Conservation (phyloP, 768 basidiomycete species). For the Trametes coccinea region DNA sequence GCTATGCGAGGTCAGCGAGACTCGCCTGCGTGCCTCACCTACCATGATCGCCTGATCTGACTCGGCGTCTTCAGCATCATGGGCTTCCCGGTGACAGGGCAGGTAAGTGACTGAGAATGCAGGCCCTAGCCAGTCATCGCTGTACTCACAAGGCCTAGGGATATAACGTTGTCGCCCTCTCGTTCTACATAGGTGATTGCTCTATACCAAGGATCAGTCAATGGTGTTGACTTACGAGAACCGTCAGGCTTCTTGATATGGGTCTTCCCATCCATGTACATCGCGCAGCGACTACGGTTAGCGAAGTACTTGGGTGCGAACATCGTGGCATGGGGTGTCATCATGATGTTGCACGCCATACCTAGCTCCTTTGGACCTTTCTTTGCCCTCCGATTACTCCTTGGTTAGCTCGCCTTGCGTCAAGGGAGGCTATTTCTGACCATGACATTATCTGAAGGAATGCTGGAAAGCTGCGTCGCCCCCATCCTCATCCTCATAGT, state of each 20-base stretch:
- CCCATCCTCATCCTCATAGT: conserved; percentile 63
- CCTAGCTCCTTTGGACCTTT: conserved; percentile 60
- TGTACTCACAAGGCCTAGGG: conserved; percentile 35
- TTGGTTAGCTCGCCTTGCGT: conserved; percentile 40
- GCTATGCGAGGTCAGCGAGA: conserved; percentile 57
- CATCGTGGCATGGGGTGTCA: conserved; percentile 57
- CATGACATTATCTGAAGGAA: conserved; percentile 39
- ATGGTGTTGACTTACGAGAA: background rate
- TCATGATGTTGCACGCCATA: conserved; percentile 62
- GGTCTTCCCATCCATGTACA: conserved; percentile 68
- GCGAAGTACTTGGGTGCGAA: conserved; percentile 66
- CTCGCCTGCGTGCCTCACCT: background rate
- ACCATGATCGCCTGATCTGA: background rate
- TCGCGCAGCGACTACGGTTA: conserved; percentile 57
- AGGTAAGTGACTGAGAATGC: conserved; percentile 38
- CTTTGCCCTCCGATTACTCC: conserved; percentile 60
- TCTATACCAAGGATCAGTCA: background rate
- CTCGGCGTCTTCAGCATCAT: conserved; percentile 47
- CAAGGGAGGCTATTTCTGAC: background rate
- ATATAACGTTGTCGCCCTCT: conserved; percentile 66
- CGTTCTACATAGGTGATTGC: conserved; percentile 57
- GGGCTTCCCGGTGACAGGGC: conserved; percentile 64
- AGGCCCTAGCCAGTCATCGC: background rate
- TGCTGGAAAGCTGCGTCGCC: conserved; percentile 68
- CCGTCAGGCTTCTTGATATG: conserved; percentile 53